Evolutionary conservation across 768 basidiomycete species (phyloP).

Genomic region (Pisolithus marmoratus): DNA sequence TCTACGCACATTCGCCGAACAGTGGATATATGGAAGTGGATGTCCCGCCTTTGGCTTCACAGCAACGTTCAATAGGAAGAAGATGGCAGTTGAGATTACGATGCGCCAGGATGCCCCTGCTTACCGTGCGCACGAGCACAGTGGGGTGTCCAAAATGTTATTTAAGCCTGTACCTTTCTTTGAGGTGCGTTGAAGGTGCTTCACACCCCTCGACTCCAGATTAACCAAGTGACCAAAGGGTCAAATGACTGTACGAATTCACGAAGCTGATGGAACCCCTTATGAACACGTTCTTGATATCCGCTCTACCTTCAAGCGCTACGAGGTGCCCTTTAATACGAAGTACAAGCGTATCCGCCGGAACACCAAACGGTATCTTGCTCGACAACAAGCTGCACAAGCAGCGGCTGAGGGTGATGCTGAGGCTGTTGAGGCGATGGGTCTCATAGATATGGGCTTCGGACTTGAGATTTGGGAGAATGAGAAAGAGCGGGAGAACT

Average conservation of each 20-base stretch:
- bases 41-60: slow-evolving; percentile 88
- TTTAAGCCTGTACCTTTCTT: slow-evolving; percentile 87
- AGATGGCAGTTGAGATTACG: slow-evolving; percentile 95
- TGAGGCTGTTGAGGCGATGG: slow-evolving; percentile 90
- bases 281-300: slow-evolving; percentile 98
- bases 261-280: slow-evolving; percentile 98
- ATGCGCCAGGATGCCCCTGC: slow-evolving; percentile 90
- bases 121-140: slow-evolving; percentile 55
- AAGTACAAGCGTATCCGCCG: slow-evolving; percentile 96
- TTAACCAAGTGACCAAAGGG: slow-evolving; percentile 43
- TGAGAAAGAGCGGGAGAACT: slow-evolving; percentile 84
- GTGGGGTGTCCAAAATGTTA: slow-evolving; percentile 58
- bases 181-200: slow-evolving; percentile 48
- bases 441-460: slow-evolving; percentile 91
- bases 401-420: slow-evolving; percentile 89
- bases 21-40: slow-evolving; percentile 98
- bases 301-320: slow-evolving; percentile 80
- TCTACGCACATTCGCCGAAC: slow-evolving; percentile 87
- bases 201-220: neutral
- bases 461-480: slow-evolving; percentile 96
- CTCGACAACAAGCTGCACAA: slow-evolving; percentile 86
- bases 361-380: slow-evolving; percentile 93
- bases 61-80: slow-evolving; percentile 93
- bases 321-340: slow-evolving; percentile 97
- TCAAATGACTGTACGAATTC: slow-evolving; percentile 97